These are phyloP conservation scores for Vigna mungo DNA, from an alignment of 306 rosid species.

Conservation along the genomic window DNA sequence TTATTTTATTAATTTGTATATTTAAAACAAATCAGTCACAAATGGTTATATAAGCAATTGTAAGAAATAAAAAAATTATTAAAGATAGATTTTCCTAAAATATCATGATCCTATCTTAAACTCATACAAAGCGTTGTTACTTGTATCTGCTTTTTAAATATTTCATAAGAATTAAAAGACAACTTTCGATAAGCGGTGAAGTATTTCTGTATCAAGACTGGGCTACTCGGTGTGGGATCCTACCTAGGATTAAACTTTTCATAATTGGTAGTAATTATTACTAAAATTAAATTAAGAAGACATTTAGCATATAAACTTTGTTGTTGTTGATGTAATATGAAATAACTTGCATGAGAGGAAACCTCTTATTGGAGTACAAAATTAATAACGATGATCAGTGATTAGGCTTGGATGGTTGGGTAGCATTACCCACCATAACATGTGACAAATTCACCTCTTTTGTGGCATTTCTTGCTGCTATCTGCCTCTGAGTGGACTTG, in stretches of 20 bases:
- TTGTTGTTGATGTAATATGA: neutral
- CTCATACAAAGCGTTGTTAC: too few species aligned
- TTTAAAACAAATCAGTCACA: too few species aligned
- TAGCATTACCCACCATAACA: constrained; percentile 42
- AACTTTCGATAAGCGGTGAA: too few species aligned
- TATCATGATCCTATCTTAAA: too few species aligned
- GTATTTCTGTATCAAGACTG: too few species aligned
- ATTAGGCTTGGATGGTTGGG: constrained; percentile 22
- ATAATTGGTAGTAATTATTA: too few species aligned
- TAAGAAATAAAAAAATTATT: too few species aligned
- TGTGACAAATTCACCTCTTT: constrained; percentile 47
- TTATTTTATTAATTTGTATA: too few species aligned
- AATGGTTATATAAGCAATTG: too few species aligned
- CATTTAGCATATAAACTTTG: neutral
- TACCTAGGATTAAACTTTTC: neutral
- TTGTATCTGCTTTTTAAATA: too few species aligned
- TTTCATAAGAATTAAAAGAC: too few species aligned
- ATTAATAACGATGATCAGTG: neutral
- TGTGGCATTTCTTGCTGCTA: constrained; percentile 62
- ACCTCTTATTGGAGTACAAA: neutral
- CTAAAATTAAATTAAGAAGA: neutral
- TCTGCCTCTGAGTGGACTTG: constrained; percentile 67
- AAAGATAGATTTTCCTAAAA: too few species aligned
- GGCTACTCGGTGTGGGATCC: neutral
- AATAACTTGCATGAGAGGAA: neutral